Conservation (phyloP, 257 asterid genomes). For the Sherardia arvensis region DNA sequence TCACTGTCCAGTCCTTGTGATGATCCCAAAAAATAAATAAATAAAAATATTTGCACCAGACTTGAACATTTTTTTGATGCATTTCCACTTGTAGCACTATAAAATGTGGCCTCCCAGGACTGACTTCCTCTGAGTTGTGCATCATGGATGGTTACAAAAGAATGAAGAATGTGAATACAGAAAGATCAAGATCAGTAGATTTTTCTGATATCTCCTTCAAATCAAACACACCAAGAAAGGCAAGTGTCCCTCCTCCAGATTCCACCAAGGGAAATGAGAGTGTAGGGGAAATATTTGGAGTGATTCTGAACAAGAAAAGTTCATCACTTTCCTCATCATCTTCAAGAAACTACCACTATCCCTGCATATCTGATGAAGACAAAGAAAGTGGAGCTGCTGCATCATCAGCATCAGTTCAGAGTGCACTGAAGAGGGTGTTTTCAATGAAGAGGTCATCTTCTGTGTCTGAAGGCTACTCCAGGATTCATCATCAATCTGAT, state of each 20-base stretch:
- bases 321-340: slow-evolving; percentile 9
- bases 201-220: slow-evolving; percentile 15
- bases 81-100: background rate
- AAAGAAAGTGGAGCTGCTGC: background rate
- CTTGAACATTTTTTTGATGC: background rate
- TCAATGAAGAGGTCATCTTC: slow-evolving; percentile 28
- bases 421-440: slow-evolving; percentile 12
- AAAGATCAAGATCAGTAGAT: slow-evolving; percentile 23
- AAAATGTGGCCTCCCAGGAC: background rate
- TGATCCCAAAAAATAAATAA: background rate
- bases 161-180: slow-evolving; percentile 11
- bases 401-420: slow-evolving; percentile 7
- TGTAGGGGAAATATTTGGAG: slow-evolving; percentile 35
- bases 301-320: slow-evolving; percentile 21
- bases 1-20: background rate
- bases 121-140: background rate
- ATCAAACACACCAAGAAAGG: slow-evolving; percentile 6
- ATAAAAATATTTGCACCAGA: background rate
- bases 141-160: slow-evolving; percentile 22
- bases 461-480: slow-evolving; percentile 24
- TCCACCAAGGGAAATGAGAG: slow-evolving; percentile 5
- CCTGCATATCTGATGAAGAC: slow-evolving; percentile 6
- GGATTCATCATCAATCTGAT: slow-evolving; percentile 27
- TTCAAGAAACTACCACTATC: background rate
- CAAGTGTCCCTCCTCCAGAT: background rate